Percentiles rank a stretch among this genome's conserved stretches.
Evolutionary conservation across 2,329 filamentous ascomycete species (phyloP).

Genomic region (Rhinocladiella similis): DNA sequence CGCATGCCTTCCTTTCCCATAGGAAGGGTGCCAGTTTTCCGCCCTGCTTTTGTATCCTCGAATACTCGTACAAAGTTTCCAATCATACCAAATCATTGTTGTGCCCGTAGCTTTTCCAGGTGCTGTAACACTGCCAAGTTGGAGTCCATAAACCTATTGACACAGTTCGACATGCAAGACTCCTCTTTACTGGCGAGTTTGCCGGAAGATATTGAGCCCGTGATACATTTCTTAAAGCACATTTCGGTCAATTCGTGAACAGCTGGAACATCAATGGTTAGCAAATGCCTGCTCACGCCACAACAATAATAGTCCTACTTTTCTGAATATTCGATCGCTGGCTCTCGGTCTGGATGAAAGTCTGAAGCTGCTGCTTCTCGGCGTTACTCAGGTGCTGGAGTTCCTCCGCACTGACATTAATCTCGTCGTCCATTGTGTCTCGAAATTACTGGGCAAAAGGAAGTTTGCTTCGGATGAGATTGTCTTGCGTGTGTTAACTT

Average conservation of each 20-base stretch:
- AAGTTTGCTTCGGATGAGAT: not conserved
- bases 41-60: not conserved
- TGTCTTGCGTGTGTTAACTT: too few species aligned
- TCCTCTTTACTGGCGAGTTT: conserved; percentile 77
- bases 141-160: conserved; percentile 89
- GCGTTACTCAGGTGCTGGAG: conserved; percentile 63
- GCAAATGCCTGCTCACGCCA: not conserved
- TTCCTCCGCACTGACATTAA: conserved; percentile 26
- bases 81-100: conserved; percentile 31
- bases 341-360: conserved; percentile 79
- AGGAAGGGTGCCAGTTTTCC: too few species aligned
- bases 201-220: conserved; percentile 67
- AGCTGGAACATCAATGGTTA: conserved; percentile 41
- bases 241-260: conserved; percentile 69
- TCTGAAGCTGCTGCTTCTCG: conserved; percentile 84
- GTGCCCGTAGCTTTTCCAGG: conserved; percentile 63
- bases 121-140: conserved; percentile 84
- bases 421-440: conserved; percentile 26
- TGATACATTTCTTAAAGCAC: conserved; percentile 95
- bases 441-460: not conserved
- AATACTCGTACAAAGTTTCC: conserved; percentile 11
- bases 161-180: conserved; percentile 84
- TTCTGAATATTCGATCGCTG: conserved; percentile 69
- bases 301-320: conserved; percentile 38
- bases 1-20: not conserved